Percentiles rank a stretch among this genome's conserved stretches.
Evolutionary conservation across 169 alveolate species (phyloP).

Genomic region (Eimeria necatrix): DNA sequence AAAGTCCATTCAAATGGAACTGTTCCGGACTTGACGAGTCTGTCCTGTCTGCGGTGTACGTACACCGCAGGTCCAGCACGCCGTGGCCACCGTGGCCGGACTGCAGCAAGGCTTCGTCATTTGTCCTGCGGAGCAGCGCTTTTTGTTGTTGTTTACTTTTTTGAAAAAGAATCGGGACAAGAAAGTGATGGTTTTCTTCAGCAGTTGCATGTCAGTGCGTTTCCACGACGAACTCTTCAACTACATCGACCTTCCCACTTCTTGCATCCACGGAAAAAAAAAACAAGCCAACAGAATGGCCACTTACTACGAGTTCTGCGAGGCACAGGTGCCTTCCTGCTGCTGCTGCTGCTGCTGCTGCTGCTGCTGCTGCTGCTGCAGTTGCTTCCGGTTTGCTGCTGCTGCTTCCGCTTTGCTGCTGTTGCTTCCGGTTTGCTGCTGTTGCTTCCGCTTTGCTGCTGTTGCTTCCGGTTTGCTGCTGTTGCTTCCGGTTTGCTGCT

Average conservation of each 20-base stretch:
- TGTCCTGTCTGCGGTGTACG: too few relatives aligned
- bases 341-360: neutral
- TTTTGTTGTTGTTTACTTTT: conserved; percentile 97
- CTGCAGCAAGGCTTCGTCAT: conserved; percentile 99
- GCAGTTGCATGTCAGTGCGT: conserved; percentile 98
- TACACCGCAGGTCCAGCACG: conserved; percentile 64
- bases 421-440: too few relatives aligned
- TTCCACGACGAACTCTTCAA: conserved; percentile 98
- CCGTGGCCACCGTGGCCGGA: conserved; percentile 96
- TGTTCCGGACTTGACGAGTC: too few relatives aligned
- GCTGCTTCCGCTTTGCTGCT: too few relatives aligned
- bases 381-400: too few relatives aligned
- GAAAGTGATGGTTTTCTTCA: conserved; percentile 97
- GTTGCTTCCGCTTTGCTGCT: too few relatives aligned
- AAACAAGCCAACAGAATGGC: conserved; percentile 97
- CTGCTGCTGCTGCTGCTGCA: neutral
- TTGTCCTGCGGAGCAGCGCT: conserved; percentile 97
- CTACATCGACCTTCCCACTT: conserved; percentile 98
- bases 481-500: too few relatives aligned
- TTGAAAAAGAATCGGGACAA: conserved; percentile 95
- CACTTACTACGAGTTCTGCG: conserved; percentile 97
- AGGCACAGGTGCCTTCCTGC: conserved; percentile 91
- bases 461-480: too few relatives aligned
- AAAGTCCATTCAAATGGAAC: too few relatives aligned
- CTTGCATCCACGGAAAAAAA: conserved; percentile 98